Evolutionary conservation across 2,329 filamentous ascomycete genomes (phyloP).

Genomic region (Spiromastix sp.): DNA sequence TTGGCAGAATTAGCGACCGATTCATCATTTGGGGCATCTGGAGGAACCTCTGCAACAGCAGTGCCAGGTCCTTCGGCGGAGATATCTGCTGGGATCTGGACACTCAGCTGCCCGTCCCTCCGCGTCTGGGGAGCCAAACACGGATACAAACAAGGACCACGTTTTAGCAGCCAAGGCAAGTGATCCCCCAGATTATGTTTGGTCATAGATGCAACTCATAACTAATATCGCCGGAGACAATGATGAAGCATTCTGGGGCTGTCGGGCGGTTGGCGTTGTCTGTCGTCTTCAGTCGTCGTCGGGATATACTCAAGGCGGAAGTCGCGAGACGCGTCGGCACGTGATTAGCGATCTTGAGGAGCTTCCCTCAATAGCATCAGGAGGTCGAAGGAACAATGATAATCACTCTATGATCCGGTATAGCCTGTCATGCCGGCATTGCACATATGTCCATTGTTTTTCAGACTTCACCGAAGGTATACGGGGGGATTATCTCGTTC

Average conservation of each 20-base stretch:
- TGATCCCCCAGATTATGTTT: constrained; percentile 36
- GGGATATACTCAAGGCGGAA: too few relatives aligned
- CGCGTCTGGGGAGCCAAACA: constrained; percentile 21
- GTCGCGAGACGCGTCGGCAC: constrained; percentile 11
- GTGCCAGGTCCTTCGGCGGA: constrained; percentile 5
- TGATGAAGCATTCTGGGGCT: too few relatives aligned
- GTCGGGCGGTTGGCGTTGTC: not conserved
- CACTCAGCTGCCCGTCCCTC: constrained; percentile 13
- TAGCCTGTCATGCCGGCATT: too few relatives aligned
- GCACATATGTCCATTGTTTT: too few relatives aligned
- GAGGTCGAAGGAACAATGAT: too few relatives aligned
- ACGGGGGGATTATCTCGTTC: too few relatives aligned
- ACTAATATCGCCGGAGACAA: constrained; percentile 9
- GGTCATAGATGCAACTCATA: constrained; percentile 35
- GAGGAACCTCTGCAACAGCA: constrained; percentile 7
- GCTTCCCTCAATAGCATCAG: too few relatives aligned
- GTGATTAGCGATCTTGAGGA: too few relatives aligned
- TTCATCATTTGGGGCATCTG: constrained; percentile 10
- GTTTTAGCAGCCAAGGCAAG: constrained; percentile 37
- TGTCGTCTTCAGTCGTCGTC: not conserved
- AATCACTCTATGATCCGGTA: too few relatives aligned
- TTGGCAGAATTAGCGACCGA: constrained; percentile 1
- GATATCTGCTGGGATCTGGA: not conserved
- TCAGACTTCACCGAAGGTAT: too few relatives aligned
- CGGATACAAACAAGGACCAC: constrained; percentile 25